Evolutionary conservation across 2,329 filamentous ascomycete genomes (phyloP).

Genomic region (Coniella vitis): DNA sequence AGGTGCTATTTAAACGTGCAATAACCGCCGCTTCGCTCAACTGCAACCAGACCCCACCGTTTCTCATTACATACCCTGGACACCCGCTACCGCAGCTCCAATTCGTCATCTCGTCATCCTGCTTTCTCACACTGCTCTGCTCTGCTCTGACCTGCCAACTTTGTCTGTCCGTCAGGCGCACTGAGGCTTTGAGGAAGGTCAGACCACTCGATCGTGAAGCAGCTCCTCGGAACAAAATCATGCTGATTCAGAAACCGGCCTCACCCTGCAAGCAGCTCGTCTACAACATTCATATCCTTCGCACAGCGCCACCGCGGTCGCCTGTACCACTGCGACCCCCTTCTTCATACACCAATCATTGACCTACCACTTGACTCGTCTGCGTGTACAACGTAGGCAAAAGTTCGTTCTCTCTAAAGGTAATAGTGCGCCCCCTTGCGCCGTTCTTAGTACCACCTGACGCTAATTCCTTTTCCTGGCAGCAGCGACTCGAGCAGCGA

Average conservation of each 20-base stretch:
- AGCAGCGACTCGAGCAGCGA: background rate
- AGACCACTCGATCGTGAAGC: conserved; percentile 11
- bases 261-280: conserved; percentile 5
- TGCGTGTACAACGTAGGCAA: conserved; percentile 6
- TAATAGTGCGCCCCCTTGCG: background rate
- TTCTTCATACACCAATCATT: conserved; percentile 5
- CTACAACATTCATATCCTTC: conserved; percentile 14
- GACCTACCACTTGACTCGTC: conserved; percentile 12
- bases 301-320: conserved; percentile 3
- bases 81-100: background rate
- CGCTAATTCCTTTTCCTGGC: background rate
- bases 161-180: conserved; percentile 3
- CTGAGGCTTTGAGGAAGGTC: conserved; percentile 7
- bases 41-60: background rate
- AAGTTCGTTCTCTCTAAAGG: conserved; percentile 2
- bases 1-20: too few species aligned
- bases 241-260: conserved; percentile 11
- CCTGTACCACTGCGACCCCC: background rate
- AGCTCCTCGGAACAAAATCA: conserved; percentile 4
- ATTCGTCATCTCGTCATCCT: conserved; percentile 10
- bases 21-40: background rate
- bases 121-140: background rate
- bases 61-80: background rate
- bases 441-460: background rate
- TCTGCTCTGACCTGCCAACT: conserved; percentile 11